phyloP scores from a whole-genome alignment of 2,329 filamentous ascomycete species.

The Ascochyta pisi region DNA sequence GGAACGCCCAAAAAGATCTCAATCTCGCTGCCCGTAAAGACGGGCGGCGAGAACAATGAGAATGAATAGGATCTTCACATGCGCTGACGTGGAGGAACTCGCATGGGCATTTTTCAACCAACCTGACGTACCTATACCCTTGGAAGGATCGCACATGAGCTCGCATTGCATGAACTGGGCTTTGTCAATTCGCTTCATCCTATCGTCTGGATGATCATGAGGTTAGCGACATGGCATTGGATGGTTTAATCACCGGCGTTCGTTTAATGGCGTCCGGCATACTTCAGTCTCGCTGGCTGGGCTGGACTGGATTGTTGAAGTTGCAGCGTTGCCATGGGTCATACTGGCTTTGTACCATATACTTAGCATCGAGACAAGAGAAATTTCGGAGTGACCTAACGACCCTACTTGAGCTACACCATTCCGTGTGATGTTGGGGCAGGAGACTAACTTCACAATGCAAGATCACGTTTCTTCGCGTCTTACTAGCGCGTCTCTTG shows the following conservation, averaged over 20 bases:
- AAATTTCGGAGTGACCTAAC: background rate
- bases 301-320: background rate
- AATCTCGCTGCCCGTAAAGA: slow-evolving; percentile 50
- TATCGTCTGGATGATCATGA: slow-evolving; percentile 25
- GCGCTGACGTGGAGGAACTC: slow-evolving; percentile 7
- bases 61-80: slow-evolving; percentile 28
- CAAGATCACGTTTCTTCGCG: slow-evolving; percentile 20
- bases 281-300: background rate
- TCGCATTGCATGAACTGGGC: slow-evolving; percentile 45
- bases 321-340: background rate
- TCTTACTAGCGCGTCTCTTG: slow-evolving; percentile 12
- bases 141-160: slow-evolving; percentile 34
- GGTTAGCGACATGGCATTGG: slow-evolving; percentile 35
- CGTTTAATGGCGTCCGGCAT: slow-evolving; percentile 6
- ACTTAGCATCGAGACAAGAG: slow-evolving; percentile 2
- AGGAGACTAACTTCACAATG: background rate
- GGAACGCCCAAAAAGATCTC: slow-evolving; percentile 51
- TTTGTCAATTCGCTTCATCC: slow-evolving; percentile 18
- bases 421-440: background rate
- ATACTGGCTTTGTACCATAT: slow-evolving; percentile 15
- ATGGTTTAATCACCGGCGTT: slow-evolving; percentile 39
- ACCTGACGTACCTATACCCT: slow-evolving; percentile 42
- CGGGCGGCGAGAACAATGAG: slow-evolving; percentile 40
- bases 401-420: background rate
- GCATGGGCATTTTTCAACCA: slow-evolving; percentile 4